Evolutionary conservation across 75 land plant genomes (phyloP), one percentile per base, ranked within the genome.

Genomic region (Picea sitchensis): DNA sequence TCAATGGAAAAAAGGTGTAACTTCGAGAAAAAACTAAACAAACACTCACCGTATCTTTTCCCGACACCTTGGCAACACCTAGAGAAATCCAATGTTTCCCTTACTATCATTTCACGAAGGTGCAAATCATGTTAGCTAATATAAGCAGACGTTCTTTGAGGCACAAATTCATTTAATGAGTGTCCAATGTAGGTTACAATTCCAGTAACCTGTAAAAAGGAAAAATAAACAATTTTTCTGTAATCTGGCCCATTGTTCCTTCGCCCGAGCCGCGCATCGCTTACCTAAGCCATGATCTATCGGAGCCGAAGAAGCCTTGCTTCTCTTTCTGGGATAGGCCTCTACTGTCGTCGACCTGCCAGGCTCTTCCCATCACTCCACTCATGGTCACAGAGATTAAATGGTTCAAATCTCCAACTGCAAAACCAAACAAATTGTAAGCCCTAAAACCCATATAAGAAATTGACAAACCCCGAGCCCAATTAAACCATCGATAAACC

Each of bases 21-120:
- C 11, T 69, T 2, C 5, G 9, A 69, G 56, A n/a, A 71, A 71
- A 20, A 13, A 21, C 20, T 71, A 18, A 1, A 71, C 9, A n/a
- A 31, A 58, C 6, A 57, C 80, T 59, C 51, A 87, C 88, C 83
- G 56, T 77, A 87, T 85, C 78, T 73, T 34, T 75, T 32, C 3
- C 83, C 86, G 13, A 87, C 93, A 14, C 95, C 93, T 85, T 95
- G 93, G 51, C 90, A 92, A 59, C 91, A 84, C 15, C 90, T 95
- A 47, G 93, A 88, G 83, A 90, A 95, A 81, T 91, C 98, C 41
- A 95, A 71, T 5, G 98, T 95, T 81, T 95, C 98, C 65, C 95
- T 79, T 17, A 95, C 98, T 18, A 95, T 92, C 51, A 95, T 82
- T 81, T 95, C 95, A 11, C 86, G 88, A 73, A 91, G 82, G 73